Conservation (phyloP, 768 basidiomycete species). For the Tephrocybe sp. region DNA sequence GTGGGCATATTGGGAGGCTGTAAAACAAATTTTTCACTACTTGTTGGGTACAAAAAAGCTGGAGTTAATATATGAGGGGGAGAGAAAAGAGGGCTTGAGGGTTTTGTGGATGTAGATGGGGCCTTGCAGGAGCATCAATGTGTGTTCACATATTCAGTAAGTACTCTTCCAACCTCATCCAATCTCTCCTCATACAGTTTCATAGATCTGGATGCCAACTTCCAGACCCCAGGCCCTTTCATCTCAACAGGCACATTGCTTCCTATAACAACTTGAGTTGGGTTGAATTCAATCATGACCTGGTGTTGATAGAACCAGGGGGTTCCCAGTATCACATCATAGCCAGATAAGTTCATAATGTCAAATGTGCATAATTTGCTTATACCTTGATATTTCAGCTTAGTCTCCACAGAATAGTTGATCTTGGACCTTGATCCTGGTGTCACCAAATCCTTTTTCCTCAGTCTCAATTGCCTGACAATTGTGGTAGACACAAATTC, state of each 20-base stretch:
- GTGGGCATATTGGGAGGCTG: too few species aligned
- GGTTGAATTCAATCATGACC: constrained; percentile 25
- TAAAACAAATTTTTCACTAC: too few species aligned
- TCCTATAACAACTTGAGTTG: constrained; percentile 24
- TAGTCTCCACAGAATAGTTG: constrained; percentile 23
- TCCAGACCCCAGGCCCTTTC: constrained; percentile 9
- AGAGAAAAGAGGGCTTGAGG: too few species aligned
- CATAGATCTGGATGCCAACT: constrained; percentile 10
- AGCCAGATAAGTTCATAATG: constrained; percentile 37
- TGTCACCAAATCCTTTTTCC: constrained; percentile 22
- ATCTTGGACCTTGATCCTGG: constrained; percentile 41
- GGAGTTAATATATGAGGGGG: too few species aligned
- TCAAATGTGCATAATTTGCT: constrained; percentile 29
- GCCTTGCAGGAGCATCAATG: too few species aligned
- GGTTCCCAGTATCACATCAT: constrained; percentile 42
- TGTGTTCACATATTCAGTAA: constrained; percentile 23
- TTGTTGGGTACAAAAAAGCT: too few species aligned
- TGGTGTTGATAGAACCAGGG: constrained; percentile 36
- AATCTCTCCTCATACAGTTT: constrained; percentile 11
- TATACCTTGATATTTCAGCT: constrained; percentile 35
- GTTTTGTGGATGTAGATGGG: too few species aligned
- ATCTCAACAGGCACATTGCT: constrained; percentile 19
- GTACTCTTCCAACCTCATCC: constrained; percentile 11
- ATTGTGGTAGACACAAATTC: constrained; percentile 41
- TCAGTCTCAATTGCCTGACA: constrained; percentile 34